Percentiles rank a stretch among this genome's conserved stretches.
These are phyloP conservation scores for Saprolegnia parasitica DNA, from an alignment of 352 stramenopile species.

Conservation along the genomic window DNA sequence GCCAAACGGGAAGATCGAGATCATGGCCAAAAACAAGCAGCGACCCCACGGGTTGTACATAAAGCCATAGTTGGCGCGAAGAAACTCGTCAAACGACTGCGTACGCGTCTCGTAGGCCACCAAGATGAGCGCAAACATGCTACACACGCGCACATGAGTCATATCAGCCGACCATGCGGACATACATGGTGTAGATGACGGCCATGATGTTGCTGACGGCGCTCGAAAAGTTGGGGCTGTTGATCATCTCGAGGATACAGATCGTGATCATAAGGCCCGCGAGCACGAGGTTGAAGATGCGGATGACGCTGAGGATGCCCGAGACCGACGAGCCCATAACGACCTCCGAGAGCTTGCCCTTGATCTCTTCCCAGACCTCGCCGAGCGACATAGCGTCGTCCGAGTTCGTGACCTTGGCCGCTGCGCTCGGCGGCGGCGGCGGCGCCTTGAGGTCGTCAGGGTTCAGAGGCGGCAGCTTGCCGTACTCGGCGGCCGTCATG, in stretches of 20 bases:
- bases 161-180: not conserved
- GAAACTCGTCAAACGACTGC: constrained; percentile 52
- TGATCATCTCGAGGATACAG: constrained; percentile 59
- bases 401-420: constrained; percentile 59
- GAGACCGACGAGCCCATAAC: constrained; percentile 79
- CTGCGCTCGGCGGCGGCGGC: constrained; percentile 63
- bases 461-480: constrained; percentile 63
- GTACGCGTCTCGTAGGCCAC: constrained; percentile 82
- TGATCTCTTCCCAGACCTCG: constrained; percentile 83
- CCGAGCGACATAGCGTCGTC: constrained; percentile 69
- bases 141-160: constrained; percentile 31
- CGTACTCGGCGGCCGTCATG: constrained; percentile 23
- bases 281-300: constrained; percentile 68
- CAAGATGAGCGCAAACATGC: constrained; percentile 78
- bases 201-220: constrained; percentile 39
- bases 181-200: constrained; percentile 84
- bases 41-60: constrained; percentile 86
- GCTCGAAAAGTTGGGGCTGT: constrained; percentile 24
- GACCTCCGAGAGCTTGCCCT: constrained; percentile 55
- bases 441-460: constrained; percentile 81
- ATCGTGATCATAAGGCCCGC: constrained; percentile 72
- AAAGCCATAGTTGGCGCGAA: constrained; percentile 81
- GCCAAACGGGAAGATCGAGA: constrained; percentile 86
- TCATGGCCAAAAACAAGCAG: constrained; percentile 85
- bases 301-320: constrained; percentile 69